Evolutionary conservation across 1,139 yeast species (phyloP).

Genomic region (Debaryomycetaceae sp.): DNA sequence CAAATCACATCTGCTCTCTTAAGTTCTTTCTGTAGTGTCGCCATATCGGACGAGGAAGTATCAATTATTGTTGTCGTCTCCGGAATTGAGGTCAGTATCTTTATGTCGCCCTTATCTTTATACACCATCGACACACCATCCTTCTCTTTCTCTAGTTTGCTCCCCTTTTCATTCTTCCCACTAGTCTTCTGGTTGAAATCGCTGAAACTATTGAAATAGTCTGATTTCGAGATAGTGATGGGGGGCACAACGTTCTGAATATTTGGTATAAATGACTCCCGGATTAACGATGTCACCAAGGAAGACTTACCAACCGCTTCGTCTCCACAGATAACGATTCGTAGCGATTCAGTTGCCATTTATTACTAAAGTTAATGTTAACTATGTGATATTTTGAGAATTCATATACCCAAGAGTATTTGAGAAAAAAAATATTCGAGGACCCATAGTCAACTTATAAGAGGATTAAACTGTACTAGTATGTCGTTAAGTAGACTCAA

Average conservation of each 20-base stretch:
- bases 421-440: neutral
- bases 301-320: constrained; percentile 85
- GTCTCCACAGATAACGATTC: constrained; percentile 95
- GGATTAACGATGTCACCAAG: constrained; percentile 72
- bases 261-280: constrained; percentile 72
- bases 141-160: neutral
- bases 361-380: neutral
- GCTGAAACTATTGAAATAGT: constrained; percentile 29
- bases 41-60: constrained; percentile 67
- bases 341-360: constrained; percentile 49
- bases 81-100: constrained; percentile 50
- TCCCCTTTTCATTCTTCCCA: constrained; percentile 1
- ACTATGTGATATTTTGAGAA: neutral
- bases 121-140: constrained; percentile 1
- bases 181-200: constrained; percentile 12
- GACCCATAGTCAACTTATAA: too few species aligned
- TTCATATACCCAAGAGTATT: neutral
- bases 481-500: neutral
- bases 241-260: constrained; percentile 79
- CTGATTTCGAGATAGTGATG: constrained; percentile 57
- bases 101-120: constrained; percentile 9
- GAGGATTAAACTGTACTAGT: neutral
- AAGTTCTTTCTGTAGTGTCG: constrained; percentile 64
- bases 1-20: constrained; percentile 87
- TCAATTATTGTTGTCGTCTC: constrained; percentile 72